Evolutionary conservation across 2,329 filamentous ascomycete species (phyloP), one percentile per base, ranked within the genome.

Genomic region (Xylariaceae sp.): DNA sequence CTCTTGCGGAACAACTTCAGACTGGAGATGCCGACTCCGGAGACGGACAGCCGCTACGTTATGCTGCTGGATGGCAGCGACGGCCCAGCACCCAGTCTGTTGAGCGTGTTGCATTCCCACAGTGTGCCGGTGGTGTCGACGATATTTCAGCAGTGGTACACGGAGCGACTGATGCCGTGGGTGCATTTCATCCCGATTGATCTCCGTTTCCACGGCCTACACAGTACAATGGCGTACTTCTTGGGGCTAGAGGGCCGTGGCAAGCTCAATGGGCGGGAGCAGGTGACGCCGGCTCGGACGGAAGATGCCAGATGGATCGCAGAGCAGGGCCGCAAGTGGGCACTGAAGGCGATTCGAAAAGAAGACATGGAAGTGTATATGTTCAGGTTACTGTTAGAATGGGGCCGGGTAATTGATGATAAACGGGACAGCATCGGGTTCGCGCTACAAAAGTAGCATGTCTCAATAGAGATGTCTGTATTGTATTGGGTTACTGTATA

Each of bases 281-380:
- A 76, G 45, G 63, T 74, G 6, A 75, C 83, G 64, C 67, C 74
- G 39, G 69, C 67, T 5, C 75, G 79, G 51, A 61, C 68, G 43
- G 66, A 72, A 11, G 81, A 87, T 54, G 85, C 75, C 9, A 70
- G 75, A 62, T 81, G 78, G 75, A 89, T 90, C 58, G 82, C 85
- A 4, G 75, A 81, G 48, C 71, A 83, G 54, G 86, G 87, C 1
- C 73, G 75, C 45, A 75, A 76, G 50, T 90, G 87, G 87, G 82
- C 81, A 2, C 70, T 71, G 6, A 74, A 75, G 62, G 85, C 80
- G 11, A 58, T 90, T 15, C 72, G 85, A 51, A 81, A 79, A 59
- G 85, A 86, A 64, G 89, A 94, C 61, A 88, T 87, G 80, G 86
- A 90, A 66, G 78, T 90, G 10, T 94, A 94, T 62, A 75, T 92